Percentiles rank a stretch among this genome's conserved stretches.
These are phyloP conservation scores for Candida pseudoglaebosa DNA, from an alignment of 805 yeast species.

Conservation along the genomic window DNA sequence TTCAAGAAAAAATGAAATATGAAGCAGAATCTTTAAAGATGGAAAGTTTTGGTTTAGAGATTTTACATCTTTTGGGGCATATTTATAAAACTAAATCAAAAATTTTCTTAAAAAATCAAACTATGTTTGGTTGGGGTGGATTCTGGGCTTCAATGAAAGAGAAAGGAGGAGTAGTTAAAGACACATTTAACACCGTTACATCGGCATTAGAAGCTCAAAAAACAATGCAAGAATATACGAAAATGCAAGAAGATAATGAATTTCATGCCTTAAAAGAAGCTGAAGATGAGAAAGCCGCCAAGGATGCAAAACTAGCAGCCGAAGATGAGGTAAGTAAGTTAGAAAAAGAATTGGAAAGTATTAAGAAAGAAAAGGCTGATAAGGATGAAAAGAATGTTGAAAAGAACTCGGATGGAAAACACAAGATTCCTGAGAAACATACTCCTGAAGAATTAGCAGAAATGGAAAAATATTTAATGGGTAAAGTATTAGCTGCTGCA, in stretches of 20 bases:
- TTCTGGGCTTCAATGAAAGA: slow-evolving; percentile 67
- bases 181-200: slow-evolving; percentile 65
- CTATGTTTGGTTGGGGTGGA: slow-evolving; percentile 64
- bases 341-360: slow-evolving; percentile 17
- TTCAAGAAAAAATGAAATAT: slow-evolving; percentile 59
- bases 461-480: slow-evolving; percentile 70
- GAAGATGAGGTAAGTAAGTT: slow-evolving; percentile 13
- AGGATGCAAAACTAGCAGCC: slow-evolving; percentile 12
- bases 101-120: slow-evolving; percentile 61
- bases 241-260: slow-evolving; percentile 56
- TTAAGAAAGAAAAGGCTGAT: slow-evolving; percentile 14
- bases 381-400: slow-evolving; percentile 1
- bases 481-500: slow-evolving; percentile 77
- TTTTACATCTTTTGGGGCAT: slow-evolving; percentile 70
- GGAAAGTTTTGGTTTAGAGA: slow-evolving; percentile 84
- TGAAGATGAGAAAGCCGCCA: slow-evolving; percentile 19
- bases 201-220: slow-evolving; percentile 76
- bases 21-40: slow-evolving; percentile 82
- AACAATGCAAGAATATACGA: slow-evolving; percentile 69
- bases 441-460: slow-evolving; percentile 62
- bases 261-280: slow-evolving; percentile 38
- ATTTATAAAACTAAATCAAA: slow-evolving; percentile 63
- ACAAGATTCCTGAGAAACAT: slow-evolving; percentile 34
- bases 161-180: slow-evolving; percentile 68
- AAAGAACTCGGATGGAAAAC: slow-evolving; percentile 8